Evolutionary conservation across 2,329 filamentous ascomycete genomes (phyloP).

Genomic region (Epichloe uncinata): DNA sequence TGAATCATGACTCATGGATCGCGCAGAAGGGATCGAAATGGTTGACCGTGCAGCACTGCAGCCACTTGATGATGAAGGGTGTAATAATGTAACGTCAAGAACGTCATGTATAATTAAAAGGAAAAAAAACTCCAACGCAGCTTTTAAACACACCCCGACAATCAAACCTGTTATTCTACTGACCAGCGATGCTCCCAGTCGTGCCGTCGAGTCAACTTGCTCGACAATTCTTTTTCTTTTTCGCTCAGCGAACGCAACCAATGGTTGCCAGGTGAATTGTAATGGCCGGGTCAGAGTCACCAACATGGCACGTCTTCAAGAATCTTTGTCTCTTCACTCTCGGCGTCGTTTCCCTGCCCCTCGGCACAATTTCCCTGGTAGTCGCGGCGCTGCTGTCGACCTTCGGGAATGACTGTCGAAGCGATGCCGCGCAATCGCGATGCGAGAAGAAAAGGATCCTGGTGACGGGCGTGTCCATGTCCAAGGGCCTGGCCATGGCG

Average conservation of each 20-base stretch:
- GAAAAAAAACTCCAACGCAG: background rate
- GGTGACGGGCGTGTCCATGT: slow-evolving; percentile 60
- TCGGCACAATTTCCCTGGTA: slow-evolving; percentile 31
- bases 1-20: background rate
- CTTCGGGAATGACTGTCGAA: slow-evolving; percentile 3
- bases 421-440: background rate
- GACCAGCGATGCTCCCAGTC: too few relatives aligned
- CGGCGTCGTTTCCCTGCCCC: slow-evolving; percentile 30
- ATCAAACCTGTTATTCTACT: too few relatives aligned
- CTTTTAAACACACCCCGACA: too few relatives aligned
- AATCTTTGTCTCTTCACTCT: slow-evolving; percentile 14
- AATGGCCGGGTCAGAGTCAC: slow-evolving; percentile 1
- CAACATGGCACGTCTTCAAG: slow-evolving; percentile 11
- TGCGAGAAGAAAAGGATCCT: slow-evolving; percentile 36
- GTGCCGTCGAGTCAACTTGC: too few relatives aligned
- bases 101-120: background rate
- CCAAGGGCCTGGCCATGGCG: slow-evolving; percentile 54
- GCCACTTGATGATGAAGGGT: background rate
- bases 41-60: background rate
- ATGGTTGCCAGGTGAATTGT: background rate
- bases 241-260: background rate
- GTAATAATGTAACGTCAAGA: background rate
- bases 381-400: background rate
- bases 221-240: too few relatives aligned
- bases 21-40: background rate